Percentiles rank a stretch among this genome's conserved stretches.
Evolutionary conservation across 2,329 filamentous ascomycete genomes (phyloP).

Genomic region (Ilyonectria sp.): DNA sequence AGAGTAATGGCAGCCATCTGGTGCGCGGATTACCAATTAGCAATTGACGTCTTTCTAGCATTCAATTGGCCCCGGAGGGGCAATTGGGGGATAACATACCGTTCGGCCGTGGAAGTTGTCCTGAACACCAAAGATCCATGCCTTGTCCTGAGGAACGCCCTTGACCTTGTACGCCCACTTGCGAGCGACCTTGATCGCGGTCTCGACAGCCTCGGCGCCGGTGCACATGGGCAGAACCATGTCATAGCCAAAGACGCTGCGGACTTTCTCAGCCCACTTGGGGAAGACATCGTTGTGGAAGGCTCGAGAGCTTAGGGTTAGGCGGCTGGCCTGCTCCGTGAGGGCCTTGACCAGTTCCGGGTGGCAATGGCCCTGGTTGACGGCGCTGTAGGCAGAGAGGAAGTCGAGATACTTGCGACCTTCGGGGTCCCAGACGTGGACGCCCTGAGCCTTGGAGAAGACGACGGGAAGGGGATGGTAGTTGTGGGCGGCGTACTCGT

Average conservation of each 20-base stretch:
- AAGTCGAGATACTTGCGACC: conserved; percentile 97
- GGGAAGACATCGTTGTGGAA: conserved; percentile 99
- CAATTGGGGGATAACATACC: conserved; percentile 66
- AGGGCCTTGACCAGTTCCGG: conserved; percentile 94
- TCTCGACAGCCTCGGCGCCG: conserved; percentile 79
- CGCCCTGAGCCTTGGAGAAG: conserved; percentile 87
- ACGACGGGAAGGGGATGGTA: conserved; percentile 98
- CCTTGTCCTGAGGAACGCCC: conserved; percentile 34
- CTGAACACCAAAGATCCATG: conserved; percentile 75
- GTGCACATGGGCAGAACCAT: conserved; percentile 99
- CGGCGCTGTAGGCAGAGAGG: conserved; percentile 96
- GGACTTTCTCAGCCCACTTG: conserved; percentile 93
- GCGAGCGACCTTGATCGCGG: conserved; percentile 39
- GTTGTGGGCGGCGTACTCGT: conserved; percentile 94
- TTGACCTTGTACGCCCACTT: conserved; percentile 42
- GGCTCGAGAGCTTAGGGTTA: conserved; percentile 93
- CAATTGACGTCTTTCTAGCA: neutral
- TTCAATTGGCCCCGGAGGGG: neutral
- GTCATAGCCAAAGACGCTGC: conserved; percentile 91
- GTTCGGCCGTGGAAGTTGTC: conserved; percentile 99
- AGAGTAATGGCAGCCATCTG: conserved; percentile 96
- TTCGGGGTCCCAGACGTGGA: conserved; percentile 97
- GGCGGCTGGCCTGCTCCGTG: conserved; percentile 87
- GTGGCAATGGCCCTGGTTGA: conserved; percentile 99
- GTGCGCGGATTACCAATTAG: conserved; percentile 12